Conservation (phyloP, 768 basidiomycete species). For the Tricholoma sp. region DNA sequence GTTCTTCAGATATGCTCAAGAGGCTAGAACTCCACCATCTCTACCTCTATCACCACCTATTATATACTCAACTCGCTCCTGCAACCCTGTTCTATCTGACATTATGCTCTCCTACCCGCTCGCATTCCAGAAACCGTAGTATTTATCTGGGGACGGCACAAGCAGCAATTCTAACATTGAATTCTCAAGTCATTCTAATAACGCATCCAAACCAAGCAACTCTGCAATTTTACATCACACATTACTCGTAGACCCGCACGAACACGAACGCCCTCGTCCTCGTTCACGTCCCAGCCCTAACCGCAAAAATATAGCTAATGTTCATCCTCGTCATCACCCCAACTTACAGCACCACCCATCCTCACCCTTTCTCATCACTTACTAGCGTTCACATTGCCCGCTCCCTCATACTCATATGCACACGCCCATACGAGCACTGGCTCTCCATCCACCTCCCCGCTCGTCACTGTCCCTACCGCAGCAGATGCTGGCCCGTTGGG, state of each 20-base stretch:
- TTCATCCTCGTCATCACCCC: background rate
- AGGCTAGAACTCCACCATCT: too few species aligned
- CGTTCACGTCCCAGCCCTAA: background rate
- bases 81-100: too few species aligned
- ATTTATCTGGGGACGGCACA: background rate
- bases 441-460: background rate
- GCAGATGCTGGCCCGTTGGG: background rate
- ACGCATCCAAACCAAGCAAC: background rate
- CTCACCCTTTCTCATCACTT: slow-evolving; percentile 62
- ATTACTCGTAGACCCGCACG: background rate
- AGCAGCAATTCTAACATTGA: background rate
- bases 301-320: background rate
- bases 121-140: too few species aligned
- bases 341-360: slow-evolving; percentile 24
- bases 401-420: slow-evolving; percentile 7
- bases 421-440: background rate
- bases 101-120: too few species aligned
- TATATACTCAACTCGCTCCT: too few species aligned
- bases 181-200: background rate
- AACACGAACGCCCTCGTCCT: background rate
- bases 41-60: too few species aligned
- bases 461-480: background rate
- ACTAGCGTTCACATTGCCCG: slow-evolving; percentile 46
- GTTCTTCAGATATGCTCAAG: too few species aligned
- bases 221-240: background rate